Percentiles rank a stretch among this genome's conserved stretches.
Evolutionary conservation across 345 rosid genomes (phyloP).

Genomic region (Turnera subulata): DNA sequence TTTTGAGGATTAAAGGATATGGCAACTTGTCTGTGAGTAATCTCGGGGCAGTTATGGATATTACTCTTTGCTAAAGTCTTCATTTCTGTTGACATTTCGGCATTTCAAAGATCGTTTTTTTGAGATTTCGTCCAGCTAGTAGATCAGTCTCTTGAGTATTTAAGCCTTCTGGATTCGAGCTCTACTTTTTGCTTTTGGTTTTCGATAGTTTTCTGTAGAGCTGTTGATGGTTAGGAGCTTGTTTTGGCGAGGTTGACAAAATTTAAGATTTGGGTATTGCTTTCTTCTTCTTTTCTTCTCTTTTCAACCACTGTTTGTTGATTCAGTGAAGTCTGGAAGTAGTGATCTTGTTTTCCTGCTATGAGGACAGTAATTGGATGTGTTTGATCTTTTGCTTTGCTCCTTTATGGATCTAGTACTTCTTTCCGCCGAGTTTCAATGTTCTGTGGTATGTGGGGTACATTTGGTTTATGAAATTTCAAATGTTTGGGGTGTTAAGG

Average conservation of each 20-base stretch:
- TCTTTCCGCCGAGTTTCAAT: no score
- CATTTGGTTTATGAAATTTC: no score
- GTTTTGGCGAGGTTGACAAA: background rate
- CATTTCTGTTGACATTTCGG: slow-evolving; percentile 14
- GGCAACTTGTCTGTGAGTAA: slow-evolving; percentile 12
- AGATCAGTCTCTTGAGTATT: background rate
- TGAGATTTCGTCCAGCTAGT: background rate
- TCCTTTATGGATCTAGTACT: no score
- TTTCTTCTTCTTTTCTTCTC: background rate
- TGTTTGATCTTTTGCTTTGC: no score
- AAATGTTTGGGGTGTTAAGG: no score
- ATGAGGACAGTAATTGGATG: no score
- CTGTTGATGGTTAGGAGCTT: background rate
- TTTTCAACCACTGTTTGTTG: no score
- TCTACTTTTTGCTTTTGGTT: background rate
- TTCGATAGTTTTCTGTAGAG: background rate
- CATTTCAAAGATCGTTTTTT: slow-evolving; percentile 5
- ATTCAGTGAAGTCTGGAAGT: no score
- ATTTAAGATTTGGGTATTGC: slow-evolving; percentile 4
- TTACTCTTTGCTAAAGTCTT: background rate
- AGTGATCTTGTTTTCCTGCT: no score
- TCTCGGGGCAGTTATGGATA: slow-evolving; percentile 3
- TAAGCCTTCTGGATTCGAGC: background rate
- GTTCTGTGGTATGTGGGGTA: no score
- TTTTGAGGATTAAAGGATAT: slow-evolving; percentile 1